phyloP scores from a whole-genome alignment of 345 rosid species.

The Bruguiera gymnorhiza region DNA sequence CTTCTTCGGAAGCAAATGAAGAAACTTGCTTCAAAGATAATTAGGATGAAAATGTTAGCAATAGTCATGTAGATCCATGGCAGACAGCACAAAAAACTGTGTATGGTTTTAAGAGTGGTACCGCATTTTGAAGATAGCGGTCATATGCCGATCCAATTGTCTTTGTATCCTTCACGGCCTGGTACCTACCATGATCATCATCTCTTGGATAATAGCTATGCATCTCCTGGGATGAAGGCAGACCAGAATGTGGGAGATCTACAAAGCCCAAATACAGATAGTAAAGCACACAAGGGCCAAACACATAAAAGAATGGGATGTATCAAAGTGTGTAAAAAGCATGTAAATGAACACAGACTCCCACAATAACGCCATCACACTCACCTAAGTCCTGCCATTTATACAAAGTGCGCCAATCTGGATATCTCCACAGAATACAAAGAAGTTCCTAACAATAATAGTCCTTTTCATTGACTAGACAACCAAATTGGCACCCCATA shows the following conservation, averaged over 20 bases:
- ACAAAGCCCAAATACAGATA: neutral
- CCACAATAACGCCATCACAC: too few relatives aligned
- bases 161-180: constrained; percentile 63
- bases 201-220: constrained; percentile 52
- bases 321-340: neutral
- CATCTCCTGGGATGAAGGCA: constrained; percentile 45
- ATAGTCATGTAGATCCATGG: constrained; percentile 8
- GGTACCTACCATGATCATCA: constrained; percentile 48
- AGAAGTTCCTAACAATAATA: too few relatives aligned
- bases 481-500: neutral
- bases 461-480: too few relatives aligned
- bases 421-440: too few relatives aligned
- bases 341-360: too few relatives aligned
- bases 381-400: too few relatives aligned
- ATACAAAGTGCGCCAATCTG: too few relatives aligned
- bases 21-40: constrained; percentile 58
- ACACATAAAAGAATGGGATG: neutral
- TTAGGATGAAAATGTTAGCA: constrained; percentile 24
- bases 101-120: constrained; percentile 22
- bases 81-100: neutral
- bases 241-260: constrained; percentile 46
- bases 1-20: constrained; percentile 58
- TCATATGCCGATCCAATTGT: constrained; percentile 78
- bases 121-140: constrained; percentile 59
- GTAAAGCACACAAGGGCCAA: neutral